Base-by-base conservation (phyloP, 1,284 basidiomycete species). In the Ganoderma meredithae region DNA sequence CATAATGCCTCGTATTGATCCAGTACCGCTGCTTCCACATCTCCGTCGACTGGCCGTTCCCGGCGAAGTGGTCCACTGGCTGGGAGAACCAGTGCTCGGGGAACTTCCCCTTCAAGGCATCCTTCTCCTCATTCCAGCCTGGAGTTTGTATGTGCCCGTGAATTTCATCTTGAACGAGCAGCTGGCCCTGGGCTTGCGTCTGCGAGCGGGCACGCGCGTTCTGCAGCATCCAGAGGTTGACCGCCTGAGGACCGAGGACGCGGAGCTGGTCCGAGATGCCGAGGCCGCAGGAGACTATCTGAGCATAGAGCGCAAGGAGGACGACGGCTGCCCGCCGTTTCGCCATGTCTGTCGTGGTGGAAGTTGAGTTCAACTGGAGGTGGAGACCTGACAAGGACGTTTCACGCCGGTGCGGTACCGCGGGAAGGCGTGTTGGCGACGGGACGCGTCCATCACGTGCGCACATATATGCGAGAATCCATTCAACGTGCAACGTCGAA, bases 1-100 rank as follows among this genome's bases (percentile, higher is more conserved):
- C 84, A 80, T 97, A 98, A 79, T 95, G 89, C 41, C 92, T 87
- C n/a, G 88, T 87, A 76, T 92, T 96, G 60, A 96, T 85, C 95
- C 96, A 99, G 81, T 96, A 98, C 33, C 93, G 85, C 76, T 95
- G 93, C 61, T 81, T 79, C 78, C 91, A 95, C 2, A 86, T 90
- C 61, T 85, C 83, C 43, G 81, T 80, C 25, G 3, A 6, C n/a
- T 81, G 58, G 60, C 62, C 65, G 22, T 13, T 80, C 25, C 79
- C 76, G 56, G 85, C 82, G 71, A 91, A 90, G 76, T 98, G 96
- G 77, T 97, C 95, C 62, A 97, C 81, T 0, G 93, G 94, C 77
- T 98, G 96, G 66, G 85, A 82, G 80, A 97, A 95, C 83, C 90
- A 95, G 63, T 86, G 85, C 3, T 83, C 83, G 10, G 82, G 81